Conservation (phyloP, 1,284 basidiomycete genomes). For the Vanrija sp. region DNA sequence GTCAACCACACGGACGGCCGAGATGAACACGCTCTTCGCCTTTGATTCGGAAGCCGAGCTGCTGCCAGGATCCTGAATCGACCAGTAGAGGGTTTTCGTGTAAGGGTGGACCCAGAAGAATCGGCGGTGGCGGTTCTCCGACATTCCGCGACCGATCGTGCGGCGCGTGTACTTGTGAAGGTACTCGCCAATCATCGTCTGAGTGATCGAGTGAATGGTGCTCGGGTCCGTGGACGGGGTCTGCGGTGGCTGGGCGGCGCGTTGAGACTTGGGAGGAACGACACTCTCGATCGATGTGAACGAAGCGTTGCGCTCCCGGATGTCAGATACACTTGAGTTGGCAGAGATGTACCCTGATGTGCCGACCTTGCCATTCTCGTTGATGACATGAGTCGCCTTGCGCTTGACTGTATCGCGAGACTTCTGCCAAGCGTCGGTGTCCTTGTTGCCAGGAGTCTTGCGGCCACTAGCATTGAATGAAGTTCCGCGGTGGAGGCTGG, state of each 20-base stretch:
- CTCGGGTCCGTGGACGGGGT: slow-evolving; percentile 68
- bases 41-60: slow-evolving; percentile 81
- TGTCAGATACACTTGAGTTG: slow-evolving; percentile 26
- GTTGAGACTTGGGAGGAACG: slow-evolving; percentile 5
- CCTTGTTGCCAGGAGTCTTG: slow-evolving; percentile 15
- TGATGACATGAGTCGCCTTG: slow-evolving; percentile 24
- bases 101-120: slow-evolving; percentile 99
- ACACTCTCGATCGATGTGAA: slow-evolving; percentile 40
- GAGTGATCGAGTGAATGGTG: slow-evolving; percentile 92
- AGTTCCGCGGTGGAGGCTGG: slow-evolving; percentile 60
- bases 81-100: slow-evolving; percentile 97
- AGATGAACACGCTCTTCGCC: slow-evolving; percentile 98
- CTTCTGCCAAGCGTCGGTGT: slow-evolving; percentile 50
- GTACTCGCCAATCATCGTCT: slow-evolving; percentile 99
- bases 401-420: slow-evolving; percentile 40
- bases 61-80: slow-evolving; percentile 85
- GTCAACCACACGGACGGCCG: slow-evolving; percentile 80
- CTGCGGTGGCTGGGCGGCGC: slow-evolving; percentile 19
- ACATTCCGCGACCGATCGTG: slow-evolving; percentile 84
- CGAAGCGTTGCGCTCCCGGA: slow-evolving; percentile 33
- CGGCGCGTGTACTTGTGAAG: slow-evolving; percentile 95
- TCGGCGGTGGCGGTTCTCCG: slow-evolving; percentile 83
- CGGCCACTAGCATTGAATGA: slow-evolving; percentile 71
- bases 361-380: slow-evolving; percentile 5
- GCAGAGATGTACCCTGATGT: slow-evolving; percentile 29